Evolutionary conservation across 2,329 filamentous ascomycete species (phyloP), one percentile per base, ranked within the genome.

Genomic region (Pseudopithomyces maydicus): DNA sequence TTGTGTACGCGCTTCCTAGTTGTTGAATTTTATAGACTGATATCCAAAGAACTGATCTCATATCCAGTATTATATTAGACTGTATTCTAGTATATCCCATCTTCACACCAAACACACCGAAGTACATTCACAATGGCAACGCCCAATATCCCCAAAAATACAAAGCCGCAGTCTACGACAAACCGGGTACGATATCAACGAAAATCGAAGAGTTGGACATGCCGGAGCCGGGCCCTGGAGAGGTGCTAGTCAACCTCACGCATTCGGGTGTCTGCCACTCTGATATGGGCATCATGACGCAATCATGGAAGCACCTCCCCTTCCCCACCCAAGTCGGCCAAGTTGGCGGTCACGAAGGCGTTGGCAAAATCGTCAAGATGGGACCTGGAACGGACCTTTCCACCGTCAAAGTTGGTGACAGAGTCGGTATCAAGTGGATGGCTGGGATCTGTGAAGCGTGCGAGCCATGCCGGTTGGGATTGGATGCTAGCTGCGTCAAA

Each of bases 391-490:
- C 83, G 19, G 84, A 88, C 49, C 71, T 66, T 36, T 78, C 82
- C 1, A 80, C 79, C 5, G 77, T 90, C 35, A 88, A 88, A 64
- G 67, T 89, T n/a, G 87, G 87, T 5, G 84, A 90, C 63, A 80
- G 87, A 7, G 88, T 90, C 8, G 88, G 88, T 14, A 84, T 91
- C 69, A 91, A 91, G 74, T 90, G 87, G 86, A 77, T 89, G 56
- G 77, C 83, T 15, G 81, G 75, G 32, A 82, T 83, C 23, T 89
- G 86, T 69, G 81, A 71, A 46, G 58, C 60, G 0, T 77, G 73
- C 54, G 70, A 73, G 49, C 62, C 73, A 7, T 75, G 72, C 41
- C 39, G 65, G n/a, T 81, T 48, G 77, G 78, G 63, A 83, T 82
- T 73, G 69, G 80, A 75, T 60, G 72, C 68, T 11, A 64, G 55